These are phyloP conservation scores for Pulicaria dysenterica DNA, from an alignment of 129 eudicot genomes.

Conservation along the genomic window DNA sequence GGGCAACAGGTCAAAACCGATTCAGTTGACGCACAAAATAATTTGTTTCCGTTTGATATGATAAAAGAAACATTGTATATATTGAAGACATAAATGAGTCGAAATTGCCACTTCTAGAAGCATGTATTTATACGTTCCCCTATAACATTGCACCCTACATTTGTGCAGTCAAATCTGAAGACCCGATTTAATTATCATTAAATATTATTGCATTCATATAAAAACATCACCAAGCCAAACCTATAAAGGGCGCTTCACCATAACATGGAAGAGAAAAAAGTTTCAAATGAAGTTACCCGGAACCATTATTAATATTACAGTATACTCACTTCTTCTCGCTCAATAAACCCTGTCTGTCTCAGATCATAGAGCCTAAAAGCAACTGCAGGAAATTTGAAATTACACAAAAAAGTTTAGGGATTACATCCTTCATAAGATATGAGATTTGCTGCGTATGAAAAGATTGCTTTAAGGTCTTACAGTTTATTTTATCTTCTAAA, in stretches of 20 bases:
- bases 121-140: too few species aligned
- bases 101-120: too few species aligned
- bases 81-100: too few species aligned
- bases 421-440: slow-evolving; percentile 5
- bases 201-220: background rate
- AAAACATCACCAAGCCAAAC: background rate
- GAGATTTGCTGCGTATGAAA: background rate
- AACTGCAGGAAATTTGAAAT: slow-evolving; percentile 55
- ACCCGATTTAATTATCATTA: too few species aligned
- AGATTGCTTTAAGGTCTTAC: slow-evolving; percentile 44
- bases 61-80: background rate
- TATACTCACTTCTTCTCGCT: slow-evolving; percentile 91
- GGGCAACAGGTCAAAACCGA: background rate
- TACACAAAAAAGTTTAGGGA: background rate
- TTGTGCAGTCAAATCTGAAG: too few species aligned
- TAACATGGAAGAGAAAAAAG: background rate
- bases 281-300: background rate
- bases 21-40: background rate
- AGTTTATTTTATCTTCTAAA: slow-evolving; percentile 75
- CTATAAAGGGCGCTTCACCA: background rate
- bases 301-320: slow-evolving; percentile 9
- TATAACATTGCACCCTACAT: too few species aligned
- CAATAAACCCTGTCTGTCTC: slow-evolving; percentile 85
- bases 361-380: slow-evolving; percentile 91
- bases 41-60: background rate